These are phyloP conservation scores for Echria macrotheca DNA, from an alignment of 495 filamentous ascomycete genomes.

Conservation along the genomic window DNA sequence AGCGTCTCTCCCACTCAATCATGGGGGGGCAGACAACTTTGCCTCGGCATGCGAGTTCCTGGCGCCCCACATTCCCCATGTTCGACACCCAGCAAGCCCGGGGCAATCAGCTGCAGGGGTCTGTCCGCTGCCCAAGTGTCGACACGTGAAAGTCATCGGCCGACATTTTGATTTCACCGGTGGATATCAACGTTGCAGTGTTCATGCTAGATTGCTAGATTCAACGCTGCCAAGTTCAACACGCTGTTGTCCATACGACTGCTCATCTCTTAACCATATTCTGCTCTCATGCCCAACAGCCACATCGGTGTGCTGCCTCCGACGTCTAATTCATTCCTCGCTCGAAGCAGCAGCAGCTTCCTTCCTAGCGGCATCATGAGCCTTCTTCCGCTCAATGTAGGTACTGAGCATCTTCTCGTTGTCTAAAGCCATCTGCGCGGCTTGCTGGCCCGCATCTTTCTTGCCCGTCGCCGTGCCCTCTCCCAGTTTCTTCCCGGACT, in stretches of 20 bases:
- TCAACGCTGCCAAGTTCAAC: background rate
- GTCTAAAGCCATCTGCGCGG: slow-evolving; percentile 59
- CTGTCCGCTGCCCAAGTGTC: background rate
- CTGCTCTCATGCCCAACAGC: background rate
- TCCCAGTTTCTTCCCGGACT: slow-evolving; percentile 57
- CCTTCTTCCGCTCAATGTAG: slow-evolving; percentile 48
- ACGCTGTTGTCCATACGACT: background rate
- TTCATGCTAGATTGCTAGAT: background rate
- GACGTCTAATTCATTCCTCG: too few species aligned
- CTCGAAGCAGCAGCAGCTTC: background rate
- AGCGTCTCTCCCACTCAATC: background rate
- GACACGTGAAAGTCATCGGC: slow-evolving; percentile 5
- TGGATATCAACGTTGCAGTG: slow-evolving; percentile 1
- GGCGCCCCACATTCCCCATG: background rate
- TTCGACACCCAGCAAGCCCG: background rate
- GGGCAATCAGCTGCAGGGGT: slow-evolving; percentile 5
- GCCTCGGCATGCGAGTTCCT: background rate
- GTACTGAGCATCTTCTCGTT: slow-evolving; percentile 54
- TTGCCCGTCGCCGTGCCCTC: slow-evolving; percentile 64
- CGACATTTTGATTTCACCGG: too few species aligned
- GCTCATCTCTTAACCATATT: background rate
- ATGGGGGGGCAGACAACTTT: background rate
- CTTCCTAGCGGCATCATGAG: slow-evolving; percentile 15
- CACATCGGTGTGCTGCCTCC: background rate
- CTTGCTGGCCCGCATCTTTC: slow-evolving; percentile 65